Base-by-base conservation (phyloP, 2,329 filamentous ascomycete species). In the Drechslerella stenobrocha region DNA sequence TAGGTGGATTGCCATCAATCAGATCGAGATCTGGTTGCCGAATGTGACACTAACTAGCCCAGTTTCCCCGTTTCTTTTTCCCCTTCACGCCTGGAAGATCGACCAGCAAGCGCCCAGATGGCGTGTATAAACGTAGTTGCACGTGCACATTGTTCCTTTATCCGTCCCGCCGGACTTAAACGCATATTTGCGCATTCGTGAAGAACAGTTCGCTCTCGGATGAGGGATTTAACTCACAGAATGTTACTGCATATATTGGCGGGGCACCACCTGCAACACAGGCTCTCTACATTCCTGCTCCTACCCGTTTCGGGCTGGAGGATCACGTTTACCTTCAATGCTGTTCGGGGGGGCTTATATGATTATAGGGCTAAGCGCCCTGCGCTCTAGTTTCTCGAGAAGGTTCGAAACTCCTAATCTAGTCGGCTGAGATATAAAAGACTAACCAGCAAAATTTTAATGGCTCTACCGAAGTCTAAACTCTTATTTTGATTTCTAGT, bases 371-470 rank as follows among this genome's bases (percentile, higher is more conserved):
- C 15, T 13, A 13, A 32, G 30, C 34, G 13, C 30, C 30, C 30
- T 32, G 13, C 30, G 13, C 6, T 32, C 30, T 32, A 13, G 13
- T 32, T 13, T 6, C 6, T 13, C 13, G 30, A 32, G 30, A 32
- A 13, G 6, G 6, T 32, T 45, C 30, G 52, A 55, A 13, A 30
- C 9, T 28, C n/a, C n/a, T n/a, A n/a, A n/a, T 20, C 44, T 56
- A 26, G 47, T 47, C 37, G 18, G 3, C 11, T 46, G 23, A 18
- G 52, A 34, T 22, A 46, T 56, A 45, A 56, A 45, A 9, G 11
- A 37, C 3, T 13, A 37, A 15, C 34, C 34, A 13, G 13, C 13
- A 37, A 37, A 13, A 13, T 37, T 37, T 6, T 37, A 4, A 15
- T 13, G 34, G 11, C 11, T 4, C 11, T 15, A 37, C 15, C 15